A percentile compares a stretch with the other conserved stretches of the same genome.
Evolutionary conservation across 2,329 filamentous ascomycete genomes (phyloP).

Genomic region (Fusarium compactum): DNA sequence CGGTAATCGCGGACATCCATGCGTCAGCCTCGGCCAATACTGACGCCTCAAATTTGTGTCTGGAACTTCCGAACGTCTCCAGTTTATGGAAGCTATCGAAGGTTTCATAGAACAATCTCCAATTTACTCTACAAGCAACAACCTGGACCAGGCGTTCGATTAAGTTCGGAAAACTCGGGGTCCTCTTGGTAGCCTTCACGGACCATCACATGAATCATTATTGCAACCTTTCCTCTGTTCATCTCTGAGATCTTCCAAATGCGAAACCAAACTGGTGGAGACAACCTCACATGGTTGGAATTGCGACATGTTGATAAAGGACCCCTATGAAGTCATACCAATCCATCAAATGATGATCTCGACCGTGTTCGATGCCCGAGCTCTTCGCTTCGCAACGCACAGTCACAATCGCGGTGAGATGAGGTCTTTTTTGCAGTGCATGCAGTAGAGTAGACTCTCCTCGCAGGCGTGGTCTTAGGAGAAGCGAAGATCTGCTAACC

Average conservation of each 20-base stretch:
- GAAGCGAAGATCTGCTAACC: conserved; percentile 36
- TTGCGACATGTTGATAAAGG: conserved; percentile 32
- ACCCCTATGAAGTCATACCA: conserved; percentile 51
- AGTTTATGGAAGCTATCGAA: not conserved
- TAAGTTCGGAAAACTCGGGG: conserved; percentile 21
- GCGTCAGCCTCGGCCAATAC: conserved; percentile 17
- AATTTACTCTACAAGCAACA: not conserved
- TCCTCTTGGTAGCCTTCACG: conserved; percentile 8
- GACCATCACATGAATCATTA: conserved; percentile 18
- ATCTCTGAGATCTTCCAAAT: not conserved
- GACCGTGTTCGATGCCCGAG: conserved; percentile 24
- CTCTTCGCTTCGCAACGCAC: conserved; percentile 40
- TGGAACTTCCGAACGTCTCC: not conserved
- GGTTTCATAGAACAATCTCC: conserved; percentile 21
- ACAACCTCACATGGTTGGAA: conserved; percentile 5
- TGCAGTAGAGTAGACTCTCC: not conserved
- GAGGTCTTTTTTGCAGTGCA: conserved; percentile 21
- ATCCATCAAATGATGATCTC: conserved; percentile 24
- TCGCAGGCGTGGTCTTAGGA: conserved; percentile 30
- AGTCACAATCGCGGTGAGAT: conserved; percentile 43
- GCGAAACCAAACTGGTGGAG: conserved; percentile 6
- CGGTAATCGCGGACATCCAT: conserved; percentile 36
- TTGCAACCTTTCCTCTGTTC: not conserved
- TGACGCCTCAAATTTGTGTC: conserved; percentile 32
- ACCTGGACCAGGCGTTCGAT: conserved; percentile 7